Base-by-base conservation (phyloP, 2,329 filamentous ascomycete species). In the Fusarium sp. region DNA sequence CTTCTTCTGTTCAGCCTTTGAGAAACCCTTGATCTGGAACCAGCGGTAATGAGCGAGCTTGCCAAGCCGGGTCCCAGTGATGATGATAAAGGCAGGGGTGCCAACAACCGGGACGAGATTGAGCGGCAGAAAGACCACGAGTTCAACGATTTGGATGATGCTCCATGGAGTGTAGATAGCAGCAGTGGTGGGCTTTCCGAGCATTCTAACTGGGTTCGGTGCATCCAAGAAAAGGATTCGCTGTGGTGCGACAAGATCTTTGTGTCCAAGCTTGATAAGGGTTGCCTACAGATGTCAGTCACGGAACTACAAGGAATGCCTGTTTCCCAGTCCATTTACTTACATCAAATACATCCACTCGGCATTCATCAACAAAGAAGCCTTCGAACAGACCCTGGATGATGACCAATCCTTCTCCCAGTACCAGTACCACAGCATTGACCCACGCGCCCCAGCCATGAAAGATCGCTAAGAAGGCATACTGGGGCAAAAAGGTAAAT, bases 1-100 rank as follows among this genome's bases (percentile, higher is more conserved):
- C 32, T 84, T 84, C 75, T 93, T 93, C 70, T 90, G 87, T 78
- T 97, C 89, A 74, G 92, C 90, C 80, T 91, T 94, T 42, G 88
- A 88, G 71, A 97, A 85, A 0, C 91, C 93, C 42, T 91, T 86
- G 52, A 99, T 85, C 76, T 94, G 89, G 79, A 95, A 98, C 85
- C 96, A 98, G 63, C 96, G 87, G 85, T 95, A 96, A 75, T 98
- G 95, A 60, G 96, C 91, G 32, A 98, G 88, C 35, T 95, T 96
- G 1, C 96, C 95, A 8, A 94, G 89, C 30, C 95, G 87, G 49
- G 95, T 93, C 3, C 95, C 96, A 0, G 95, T 98, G 72, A 97
- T 87, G 60, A 97, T 81, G 67, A 99, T 87, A 79, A 98, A 99
- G 69, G 96, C 86, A 0, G 93, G 93, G 0, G 92, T 92, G 18